Evolutionary conservation across 148 eudicot species (phyloP).

Genomic region (Bassia scoparia): DNA sequence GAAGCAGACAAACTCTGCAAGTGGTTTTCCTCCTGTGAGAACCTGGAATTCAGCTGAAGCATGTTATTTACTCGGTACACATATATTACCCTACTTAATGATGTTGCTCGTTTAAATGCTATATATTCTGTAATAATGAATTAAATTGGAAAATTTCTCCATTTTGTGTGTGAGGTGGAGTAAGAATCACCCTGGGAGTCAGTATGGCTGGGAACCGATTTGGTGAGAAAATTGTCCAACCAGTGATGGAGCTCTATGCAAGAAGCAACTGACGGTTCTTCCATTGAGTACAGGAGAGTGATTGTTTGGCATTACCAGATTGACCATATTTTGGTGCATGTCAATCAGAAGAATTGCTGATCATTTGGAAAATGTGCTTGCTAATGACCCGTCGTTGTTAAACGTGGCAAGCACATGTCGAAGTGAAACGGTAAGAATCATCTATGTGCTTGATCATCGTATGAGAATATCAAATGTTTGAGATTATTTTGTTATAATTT

Average conservation of each 20-base stretch:
- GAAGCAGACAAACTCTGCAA: slow-evolving; percentile 46
- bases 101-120: neutral
- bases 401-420: slow-evolving; percentile 76
- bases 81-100: neutral
- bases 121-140: neutral
- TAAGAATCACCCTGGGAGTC: slow-evolving; percentile 55
- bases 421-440: slow-evolving; percentile 65
- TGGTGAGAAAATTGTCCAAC: slow-evolving; percentile 46
- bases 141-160: neutral
- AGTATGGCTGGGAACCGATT: slow-evolving; percentile 31
- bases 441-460: neutral
- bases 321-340: slow-evolving; percentile 69
- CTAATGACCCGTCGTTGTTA: slow-evolving; percentile 84
- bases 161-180: slow-evolving; percentile 48
- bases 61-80: slow-evolving; percentile 60
- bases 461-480: neutral
- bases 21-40: no score
- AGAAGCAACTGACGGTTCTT: slow-evolving; percentile 82
- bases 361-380: slow-evolving; percentile 78
- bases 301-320: slow-evolving; percentile 82
- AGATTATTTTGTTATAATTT: neutral
- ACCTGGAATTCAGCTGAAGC: slow-evolving; percentile 23
- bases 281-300: slow-evolving; percentile 68
- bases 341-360: slow-evolving; percentile 81
- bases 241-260: slow-evolving; percentile 74